A percentile compares a stretch with the other conserved stretches of the same genome.
Conservation (phyloP, 73 alveolate genomes). For the Paramecium sexaurelia region DNA sequence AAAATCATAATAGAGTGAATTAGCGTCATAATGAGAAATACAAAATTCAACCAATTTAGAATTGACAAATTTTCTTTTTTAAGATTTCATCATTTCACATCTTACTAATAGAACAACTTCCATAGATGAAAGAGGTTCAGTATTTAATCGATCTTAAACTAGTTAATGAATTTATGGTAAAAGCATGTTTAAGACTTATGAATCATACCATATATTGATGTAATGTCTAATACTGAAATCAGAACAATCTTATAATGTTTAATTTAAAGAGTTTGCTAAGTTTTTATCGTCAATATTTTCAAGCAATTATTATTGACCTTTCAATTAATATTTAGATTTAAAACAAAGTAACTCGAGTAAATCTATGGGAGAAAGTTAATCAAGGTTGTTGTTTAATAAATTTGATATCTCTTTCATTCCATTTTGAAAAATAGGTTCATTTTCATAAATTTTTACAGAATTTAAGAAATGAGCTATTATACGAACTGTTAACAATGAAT, state of each 20-base stretch:
- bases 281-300: neutral
- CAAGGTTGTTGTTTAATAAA: neutral
- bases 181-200: neutral
- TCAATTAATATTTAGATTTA: neutral
- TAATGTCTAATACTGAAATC: constrained; percentile 25
- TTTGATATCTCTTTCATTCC: neutral
- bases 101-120: neutral
- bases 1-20: neutral
- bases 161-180: neutral
- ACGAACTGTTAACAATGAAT: neutral
- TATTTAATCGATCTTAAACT: neutral
- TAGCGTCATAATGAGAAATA: neutral
- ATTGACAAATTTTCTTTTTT: neutral
- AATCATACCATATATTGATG: constrained; percentile 14
- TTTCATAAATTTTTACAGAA: neutral
- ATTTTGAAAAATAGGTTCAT: neutral
- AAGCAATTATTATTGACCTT: neutral
- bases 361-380: neutral
- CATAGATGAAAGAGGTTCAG: neutral
- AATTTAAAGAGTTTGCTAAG: neutral
- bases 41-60: neutral
- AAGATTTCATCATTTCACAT: neutral
- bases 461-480: neutral
- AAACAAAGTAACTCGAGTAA: neutral
- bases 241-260: neutral